These are phyloP conservation scores for Protomyces arabidopsidicola DNA, from an alignment of 1,139 yeast genomes.

Conservation along the genomic window DNA sequence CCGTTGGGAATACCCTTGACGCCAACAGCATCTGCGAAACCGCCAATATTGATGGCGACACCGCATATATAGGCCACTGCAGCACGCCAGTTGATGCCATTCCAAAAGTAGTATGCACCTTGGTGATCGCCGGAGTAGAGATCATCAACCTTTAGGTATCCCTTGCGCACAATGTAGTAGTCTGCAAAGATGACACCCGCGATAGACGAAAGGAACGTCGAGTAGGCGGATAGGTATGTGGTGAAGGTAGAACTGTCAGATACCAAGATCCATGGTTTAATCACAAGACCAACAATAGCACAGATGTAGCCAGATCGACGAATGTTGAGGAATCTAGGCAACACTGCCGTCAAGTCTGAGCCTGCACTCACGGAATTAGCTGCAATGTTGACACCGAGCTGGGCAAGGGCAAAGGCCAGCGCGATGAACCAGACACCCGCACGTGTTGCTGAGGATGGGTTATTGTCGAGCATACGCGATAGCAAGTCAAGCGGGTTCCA, in stretches of 20 bases:
- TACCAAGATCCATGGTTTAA: constrained; percentile 85
- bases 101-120: constrained; percentile 40
- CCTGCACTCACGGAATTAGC: constrained; percentile 89
- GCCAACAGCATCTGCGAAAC: constrained; percentile 79
- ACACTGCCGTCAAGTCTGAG: constrained; percentile 78
- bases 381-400: constrained; percentile 53
- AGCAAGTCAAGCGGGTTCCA: constrained; percentile 43
- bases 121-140: constrained; percentile 36
- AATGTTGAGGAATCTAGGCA: constrained; percentile 74
- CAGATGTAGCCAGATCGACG: constrained; percentile 67
- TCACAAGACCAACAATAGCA: constrained; percentile 58
- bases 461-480: constrained; percentile 39
- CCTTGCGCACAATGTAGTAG: constrained; percentile 39
- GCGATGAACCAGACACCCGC: constrained; percentile 53
- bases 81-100: constrained; percentile 41
- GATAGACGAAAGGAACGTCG: constrained; percentile 41
- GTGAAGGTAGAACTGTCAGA: constrained; percentile 40
- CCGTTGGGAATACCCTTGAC: constrained; percentile 63
- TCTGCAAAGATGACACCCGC: constrained; percentile 40
- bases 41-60: constrained; percentile 68
- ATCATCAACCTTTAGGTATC: constrained; percentile 38
- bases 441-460: constrained; percentile 41
- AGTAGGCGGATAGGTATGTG: constrained; percentile 42
- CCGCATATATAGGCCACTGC: constrained; percentile 38
- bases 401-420: constrained; percentile 34